phyloP scores from a whole-genome alignment of 2,329 filamentous ascomycete genomes.

The Coniella lustricola region DNA sequence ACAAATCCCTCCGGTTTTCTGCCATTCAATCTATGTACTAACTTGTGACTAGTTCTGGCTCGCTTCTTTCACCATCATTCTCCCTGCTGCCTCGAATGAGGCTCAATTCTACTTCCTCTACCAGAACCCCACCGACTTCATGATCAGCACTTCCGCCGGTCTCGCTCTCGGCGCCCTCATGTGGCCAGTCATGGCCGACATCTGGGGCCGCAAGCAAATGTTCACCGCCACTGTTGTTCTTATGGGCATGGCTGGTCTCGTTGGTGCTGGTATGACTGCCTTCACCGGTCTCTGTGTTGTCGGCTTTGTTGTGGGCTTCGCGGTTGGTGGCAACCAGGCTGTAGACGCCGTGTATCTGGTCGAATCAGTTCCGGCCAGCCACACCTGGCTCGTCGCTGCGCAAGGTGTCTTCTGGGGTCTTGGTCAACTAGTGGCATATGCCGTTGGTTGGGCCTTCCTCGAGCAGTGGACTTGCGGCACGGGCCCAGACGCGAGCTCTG shows the following conservation, averaged over 20 bases:
- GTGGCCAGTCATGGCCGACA: conserved; percentile 4
- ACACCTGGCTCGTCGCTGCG: conserved; percentile 1
- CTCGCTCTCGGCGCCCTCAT: conserved; percentile 1
- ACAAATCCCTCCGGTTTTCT: not conserved
- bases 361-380: conserved; percentile 3
- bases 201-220: conserved; percentile 5
- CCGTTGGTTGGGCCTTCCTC: conserved; percentile 4
- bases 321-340: conserved; percentile 1
- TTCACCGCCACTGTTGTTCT: conserved; percentile 1
- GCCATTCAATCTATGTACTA: not conserved
- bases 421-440: not conserved
- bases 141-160: conserved; percentile 1
- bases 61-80: conserved; percentile 2
- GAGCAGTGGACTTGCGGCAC: conserved; percentile 4
- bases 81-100: conserved; percentile 4
- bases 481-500: conserved; percentile 1
- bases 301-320: conserved; percentile 3
- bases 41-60: conserved; percentile 3
- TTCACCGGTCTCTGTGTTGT: conserved; percentile 5
- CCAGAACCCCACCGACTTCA: conserved; percentile 3
- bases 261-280: conserved; percentile 2
- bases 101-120: conserved; percentile 2
- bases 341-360: not conserved
- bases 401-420: not conserved
- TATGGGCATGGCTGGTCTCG: conserved; percentile 4